These are phyloP conservation scores for Candida sonorensis DNA, from an alignment of 805 yeast genomes.

Conservation along the genomic window DNA sequence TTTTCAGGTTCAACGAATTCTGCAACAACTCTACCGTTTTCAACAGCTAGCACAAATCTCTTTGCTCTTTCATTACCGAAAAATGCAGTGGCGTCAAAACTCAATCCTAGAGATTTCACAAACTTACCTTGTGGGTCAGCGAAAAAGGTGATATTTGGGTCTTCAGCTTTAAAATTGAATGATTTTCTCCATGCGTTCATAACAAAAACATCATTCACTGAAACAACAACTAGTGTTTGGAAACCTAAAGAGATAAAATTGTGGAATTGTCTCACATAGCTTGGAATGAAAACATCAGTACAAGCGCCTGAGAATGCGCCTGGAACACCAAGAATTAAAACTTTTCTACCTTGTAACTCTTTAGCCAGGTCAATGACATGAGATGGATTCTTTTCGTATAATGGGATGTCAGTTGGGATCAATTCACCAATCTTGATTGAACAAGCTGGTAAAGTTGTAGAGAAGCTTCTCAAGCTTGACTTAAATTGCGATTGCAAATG, in stretches of 20 bases:
- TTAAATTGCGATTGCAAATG: no score
- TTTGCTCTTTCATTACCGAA: constrained; percentile 73
- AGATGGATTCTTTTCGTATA: constrained; percentile 18
- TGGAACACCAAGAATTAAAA: constrained; percentile 53
- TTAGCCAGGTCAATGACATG: constrained; percentile 16
- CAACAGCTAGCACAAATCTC: constrained; percentile 70
- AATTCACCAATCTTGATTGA: constrained; percentile 16
- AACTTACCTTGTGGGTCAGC: constrained; percentile 81
- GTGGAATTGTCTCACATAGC: constrained; percentile 47
- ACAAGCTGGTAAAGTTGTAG: no score
- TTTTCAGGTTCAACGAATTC: constrained; percentile 78
- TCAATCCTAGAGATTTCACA: constrained; percentile 53
- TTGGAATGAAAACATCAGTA: constrained; percentile 66
- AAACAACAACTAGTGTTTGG: constrained; percentile 52
- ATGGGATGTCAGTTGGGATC: constrained; percentile 13
- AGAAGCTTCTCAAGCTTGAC: no score
- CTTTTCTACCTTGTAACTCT: constrained; percentile 26
- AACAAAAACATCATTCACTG: constrained; percentile 87
- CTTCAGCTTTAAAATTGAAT: constrained; percentile 22
- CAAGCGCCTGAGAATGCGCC: constrained; percentile 84
- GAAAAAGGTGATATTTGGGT: constrained; percentile 34
- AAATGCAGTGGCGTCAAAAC: constrained; percentile 67
- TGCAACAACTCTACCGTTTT: constrained; percentile 63
- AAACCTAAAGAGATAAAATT: constrained; percentile 63
- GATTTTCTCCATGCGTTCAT: constrained; percentile 70